phyloP scores from a whole-genome alignment of 805 yeast genomes.

The Scheffersomyces stipitis region DNA sequence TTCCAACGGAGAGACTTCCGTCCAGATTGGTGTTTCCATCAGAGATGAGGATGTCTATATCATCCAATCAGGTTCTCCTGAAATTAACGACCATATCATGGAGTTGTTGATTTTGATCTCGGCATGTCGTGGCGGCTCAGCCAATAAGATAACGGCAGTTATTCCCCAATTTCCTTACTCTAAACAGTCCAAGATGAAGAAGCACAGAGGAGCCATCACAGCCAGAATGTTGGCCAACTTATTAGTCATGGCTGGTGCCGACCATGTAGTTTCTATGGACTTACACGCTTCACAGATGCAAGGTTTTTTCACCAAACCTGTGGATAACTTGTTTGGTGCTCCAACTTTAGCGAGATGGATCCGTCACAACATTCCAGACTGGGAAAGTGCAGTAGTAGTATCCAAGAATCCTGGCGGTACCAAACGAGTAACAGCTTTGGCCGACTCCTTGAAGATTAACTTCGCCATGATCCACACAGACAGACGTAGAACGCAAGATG shows the following conservation, averaged over 20 bases:
- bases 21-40: slow-evolving; percentile 90
- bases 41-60: slow-evolving; percentile 97
- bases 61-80: slow-evolving; percentile 85
- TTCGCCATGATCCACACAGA: slow-evolving; percentile 99
- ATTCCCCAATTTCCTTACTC: slow-evolving; percentile 98
- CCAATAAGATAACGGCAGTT: slow-evolving; percentile 95
- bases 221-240: slow-evolving; percentile 97
- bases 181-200: slow-evolving; percentile 96
- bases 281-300: slow-evolving; percentile 97
- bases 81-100: slow-evolving; percentile 91
- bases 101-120: slow-evolving; percentile 88
- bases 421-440: slow-evolving; percentile 94
- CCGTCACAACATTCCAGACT: slow-evolving; percentile 81
- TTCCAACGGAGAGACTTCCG: slow-evolving; percentile 97
- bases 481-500: slow-evolving; percentile 84
- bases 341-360: slow-evolving; percentile 97
- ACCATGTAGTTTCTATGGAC: slow-evolving; percentile 97
- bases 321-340: slow-evolving; percentile 93
- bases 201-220: slow-evolving; percentile 97
- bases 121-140: slow-evolving; percentile 97
- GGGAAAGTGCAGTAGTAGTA: slow-evolving; percentile 88
- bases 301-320: slow-evolving; percentile 96
- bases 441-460: slow-evolving; percentile 93
- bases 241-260: slow-evolving; percentile 97
- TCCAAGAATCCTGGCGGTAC: slow-evolving; percentile 99